Conservation (phyloP, 2,329 filamentous ascomycete species). For the Lojkania enalia region DNA sequence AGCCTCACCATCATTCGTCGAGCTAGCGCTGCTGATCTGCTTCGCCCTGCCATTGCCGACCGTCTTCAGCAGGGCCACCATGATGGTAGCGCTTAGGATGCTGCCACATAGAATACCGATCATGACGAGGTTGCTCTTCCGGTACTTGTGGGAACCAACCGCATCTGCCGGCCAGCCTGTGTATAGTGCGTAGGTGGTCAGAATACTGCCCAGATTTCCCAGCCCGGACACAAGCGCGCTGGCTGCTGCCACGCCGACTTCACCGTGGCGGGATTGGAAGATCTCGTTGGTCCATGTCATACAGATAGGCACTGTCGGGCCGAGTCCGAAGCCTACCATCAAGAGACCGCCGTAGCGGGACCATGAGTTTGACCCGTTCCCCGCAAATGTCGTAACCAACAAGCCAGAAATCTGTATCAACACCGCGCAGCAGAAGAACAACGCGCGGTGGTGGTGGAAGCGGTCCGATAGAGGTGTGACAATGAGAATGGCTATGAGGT, state of each 20-base stretch:
- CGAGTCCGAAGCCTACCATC: slow-evolving; percentile 86
- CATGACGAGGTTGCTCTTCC: slow-evolving; percentile 85
- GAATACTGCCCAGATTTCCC: slow-evolving; percentile 82
- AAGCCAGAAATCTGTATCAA: slow-evolving; percentile 82
- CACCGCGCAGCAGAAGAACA: slow-evolving; percentile 78
- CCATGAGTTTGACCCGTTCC: slow-evolving; percentile 67
- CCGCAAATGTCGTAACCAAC: slow-evolving; percentile 75
- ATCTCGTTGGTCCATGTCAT: slow-evolving; percentile 94
- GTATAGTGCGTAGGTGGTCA: slow-evolving; percentile 88
- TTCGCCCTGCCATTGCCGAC: slow-evolving; percentile 44
- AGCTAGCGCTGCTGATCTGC: slow-evolving; percentile 36
- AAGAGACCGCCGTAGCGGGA: slow-evolving; percentile 85
- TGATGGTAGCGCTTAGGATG: slow-evolving; percentile 70
- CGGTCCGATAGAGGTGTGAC: slow-evolving; percentile 85
- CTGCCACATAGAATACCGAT: slow-evolving; percentile 80
- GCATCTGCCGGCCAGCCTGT: slow-evolving; percentile 81
- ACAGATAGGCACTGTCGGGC: slow-evolving; percentile 87
- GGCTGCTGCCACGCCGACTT: slow-evolving; percentile 86
- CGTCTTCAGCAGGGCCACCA: slow-evolving; percentile 65
- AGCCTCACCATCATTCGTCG: slow-evolving; percentile 57
- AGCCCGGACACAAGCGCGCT: slow-evolving; percentile 83
- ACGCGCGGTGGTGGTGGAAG: slow-evolving; percentile 76
- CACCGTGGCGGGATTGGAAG: slow-evolving; percentile 85
- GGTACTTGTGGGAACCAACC: slow-evolving; percentile 68
- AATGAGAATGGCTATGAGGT: slow-evolving; percentile 82